Evolutionary conservation across 2,329 filamentous ascomycete genomes (phyloP), one percentile per base, ranked within the genome.

Genomic region (Ramularia endophylla): DNA sequence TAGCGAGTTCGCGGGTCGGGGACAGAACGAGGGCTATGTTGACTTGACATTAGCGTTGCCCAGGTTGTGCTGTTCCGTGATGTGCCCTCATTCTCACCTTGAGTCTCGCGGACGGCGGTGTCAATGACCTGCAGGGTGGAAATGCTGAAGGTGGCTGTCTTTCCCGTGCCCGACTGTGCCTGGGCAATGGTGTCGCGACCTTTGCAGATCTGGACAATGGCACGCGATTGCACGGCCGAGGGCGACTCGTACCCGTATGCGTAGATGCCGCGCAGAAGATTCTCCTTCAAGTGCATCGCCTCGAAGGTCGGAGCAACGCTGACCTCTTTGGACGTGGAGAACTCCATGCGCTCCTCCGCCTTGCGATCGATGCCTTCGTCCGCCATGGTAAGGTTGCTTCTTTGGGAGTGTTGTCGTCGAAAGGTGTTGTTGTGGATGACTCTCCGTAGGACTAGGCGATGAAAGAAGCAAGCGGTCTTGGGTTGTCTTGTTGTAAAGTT

Each of bases 101-200:
- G 92, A 78, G 88, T 95, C 67, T 86, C 82, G 81, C 95, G 95
- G 66, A 97, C 69, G 67, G 80, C 83, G 65, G 85, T 80, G 73
- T 98, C 92, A 70, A 98, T 87, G 81, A 95, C 95, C 80, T 98
- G 92, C 56, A 98, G 85, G 61, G 92, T 87, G 63, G 89, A 95
- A 73, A 98, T 94, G 63, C 92, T 97, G 83, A 98, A 98, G 57
- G 92, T 98, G 59, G 92, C 92, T 58, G 92, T 98, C 82, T 98
- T 98, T 75, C 92, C 92, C 67, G 92, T 98, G 78, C 92, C 92
- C 59, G 90, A 95, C 68, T 97, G 92, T 15, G 92, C 92, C 65
- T 98, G 92, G 13, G 92, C 92, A 62, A 98, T 98, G 49, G 92
- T 97, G 67, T 98, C 92, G 68, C 92, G 87, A 52, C 92, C 92